Evolutionary conservation across 352 stramenopile genomes (phyloP).

Genomic region (Peronospora destructor): DNA sequence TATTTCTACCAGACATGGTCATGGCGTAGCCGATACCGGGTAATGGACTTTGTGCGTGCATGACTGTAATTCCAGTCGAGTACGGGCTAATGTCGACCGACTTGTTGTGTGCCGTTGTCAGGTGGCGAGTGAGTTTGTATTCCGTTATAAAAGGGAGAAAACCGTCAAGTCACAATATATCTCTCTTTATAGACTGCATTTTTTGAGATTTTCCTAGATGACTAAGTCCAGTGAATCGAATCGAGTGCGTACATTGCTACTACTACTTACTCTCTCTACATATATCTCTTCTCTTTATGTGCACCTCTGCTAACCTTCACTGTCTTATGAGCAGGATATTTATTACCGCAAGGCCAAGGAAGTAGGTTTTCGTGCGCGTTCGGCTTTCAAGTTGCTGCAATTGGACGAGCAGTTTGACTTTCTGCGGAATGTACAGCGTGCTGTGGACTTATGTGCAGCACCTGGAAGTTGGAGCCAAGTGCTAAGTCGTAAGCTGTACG

Average conservation of each 20-base stretch:
- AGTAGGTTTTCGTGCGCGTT: slow-evolving; percentile 94
- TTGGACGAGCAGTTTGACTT: slow-evolving; percentile 97
- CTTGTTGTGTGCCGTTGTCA: slow-evolving; percentile 9
- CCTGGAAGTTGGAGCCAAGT: slow-evolving; percentile 98
- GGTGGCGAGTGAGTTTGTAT: neutral
- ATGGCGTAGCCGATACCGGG: slow-evolving; percentile 22
- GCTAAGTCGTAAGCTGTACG: slow-evolving; percentile 86
- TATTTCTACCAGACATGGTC: slow-evolving; percentile 12
- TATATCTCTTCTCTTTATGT: neutral
- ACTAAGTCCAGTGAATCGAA: slow-evolving; percentile 57
- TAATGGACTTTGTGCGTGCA: slow-evolving; percentile 20
- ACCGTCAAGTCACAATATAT: neutral
- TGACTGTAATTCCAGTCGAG: neutral
- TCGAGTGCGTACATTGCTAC: slow-evolving; percentile 28
- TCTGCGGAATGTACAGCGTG: slow-evolving; percentile 86
- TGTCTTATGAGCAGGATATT: slow-evolving; percentile 44
- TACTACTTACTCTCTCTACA: too few species aligned
- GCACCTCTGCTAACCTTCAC: neutral
- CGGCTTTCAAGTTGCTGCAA: slow-evolving; percentile 98
- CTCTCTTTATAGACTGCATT: neutral
- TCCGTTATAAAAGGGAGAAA: slow-evolving; percentile 3
- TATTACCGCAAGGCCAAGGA: slow-evolving; percentile 93
- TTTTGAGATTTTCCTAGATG: slow-evolving; percentile 17
- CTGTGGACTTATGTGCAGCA: slow-evolving; percentile 97
- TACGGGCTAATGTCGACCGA: too few species aligned